Evolutionary conservation across 2,329 filamentous ascomycete genomes (phyloP), one percentile per base, ranked within the genome.

Genomic region (Fusarium nelsonii): DNA sequence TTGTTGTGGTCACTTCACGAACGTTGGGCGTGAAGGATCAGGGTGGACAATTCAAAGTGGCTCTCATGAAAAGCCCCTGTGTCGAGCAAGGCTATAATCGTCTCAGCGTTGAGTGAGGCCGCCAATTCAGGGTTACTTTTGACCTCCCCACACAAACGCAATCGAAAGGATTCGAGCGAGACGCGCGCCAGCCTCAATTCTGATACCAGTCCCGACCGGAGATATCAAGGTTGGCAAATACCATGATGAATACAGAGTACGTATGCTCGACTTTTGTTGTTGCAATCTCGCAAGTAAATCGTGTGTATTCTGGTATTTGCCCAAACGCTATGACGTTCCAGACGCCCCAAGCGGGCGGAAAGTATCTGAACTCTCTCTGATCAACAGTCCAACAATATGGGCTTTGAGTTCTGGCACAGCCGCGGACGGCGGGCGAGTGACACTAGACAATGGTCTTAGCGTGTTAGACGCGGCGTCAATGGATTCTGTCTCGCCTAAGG

Each of bases 391-490:
- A 50, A 46, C 40, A 50, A 23, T 5, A 23, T 56, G 52, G 26
- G 58, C 58, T 60, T 58, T 63, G 52, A 50, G 39, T 63, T 54
- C 63, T 72, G 66, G 63, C 73, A 73, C 74, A 75, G 74, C 74
- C 74, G 74, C 74, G 73, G 70, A 71, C 71, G 64, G 67, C 65
- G 69, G 23, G 74, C 63, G 68, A 63, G 68, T 63, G 65, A 74
- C 73, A 74, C 65, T 68, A 76, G 72, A 72, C 70, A 73, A 67
- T 60, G 63, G 63, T 65, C 63, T 68, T 76, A 76, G 74, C 69
- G 74, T 76, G 67, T 66, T 76, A 76, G 74, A 75, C 74, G 74
- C 74, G 74, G 74, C 74, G 74, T 76, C 74, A 76, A 76, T 72
- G 59, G 63, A 56, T 55, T 60, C 56, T 66, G 72, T 74, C 66